phyloP scores from a whole-genome alignment of 768 basidiomycete species.

The Lactarius akahatsu region DNA sequence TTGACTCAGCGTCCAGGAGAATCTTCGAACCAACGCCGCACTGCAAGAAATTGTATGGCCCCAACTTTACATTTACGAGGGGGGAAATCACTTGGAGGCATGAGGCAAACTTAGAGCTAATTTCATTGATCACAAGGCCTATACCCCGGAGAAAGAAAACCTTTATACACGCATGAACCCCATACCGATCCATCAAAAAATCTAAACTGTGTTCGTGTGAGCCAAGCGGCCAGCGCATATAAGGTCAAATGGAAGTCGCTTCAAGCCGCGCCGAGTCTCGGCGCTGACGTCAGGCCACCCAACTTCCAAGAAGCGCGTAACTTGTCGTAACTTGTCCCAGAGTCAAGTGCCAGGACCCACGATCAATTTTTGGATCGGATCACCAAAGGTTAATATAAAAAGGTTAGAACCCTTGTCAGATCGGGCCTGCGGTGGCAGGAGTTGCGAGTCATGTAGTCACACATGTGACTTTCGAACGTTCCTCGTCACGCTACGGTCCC shows the following conservation, averaged over 20 bases:
- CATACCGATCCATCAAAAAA: slow-evolving; percentile 9
- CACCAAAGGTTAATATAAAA: slow-evolving; percentile 29
- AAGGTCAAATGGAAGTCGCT: slow-evolving; percentile 27
- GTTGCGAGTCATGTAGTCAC: slow-evolving; percentile 10
- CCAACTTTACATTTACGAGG: not conserved
- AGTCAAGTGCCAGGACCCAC: slow-evolving; percentile 22
- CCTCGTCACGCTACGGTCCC: slow-evolving; percentile 5
- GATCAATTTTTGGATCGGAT: slow-evolving; percentile 30
- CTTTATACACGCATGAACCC: not conserved
- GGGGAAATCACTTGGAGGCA: slow-evolving; percentile 1
- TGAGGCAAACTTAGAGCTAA: slow-evolving; percentile 18
- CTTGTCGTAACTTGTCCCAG: not conserved
- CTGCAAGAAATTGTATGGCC: not conserved
- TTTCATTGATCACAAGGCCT: slow-evolving; percentile 15
- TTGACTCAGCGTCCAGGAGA: slow-evolving; percentile 24
- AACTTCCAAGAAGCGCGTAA: slow-evolving; percentile 20
- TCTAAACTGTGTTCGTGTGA: slow-evolving; percentile 14
- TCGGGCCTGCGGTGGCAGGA: slow-evolving; percentile 5
- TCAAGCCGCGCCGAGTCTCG: slow-evolving; percentile 21
- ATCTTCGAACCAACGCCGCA: slow-evolving; percentile 20
- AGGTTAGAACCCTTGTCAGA: slow-evolving; percentile 21
- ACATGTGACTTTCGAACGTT: not conserved
- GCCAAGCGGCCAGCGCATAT: slow-evolving; percentile 20
- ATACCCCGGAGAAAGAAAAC: slow-evolving; percentile 8
- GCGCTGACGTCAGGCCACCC: slow-evolving; percentile 27